Evolutionary conservation across 1,284 basidiomycete species (phyloP).

Genomic region (Marasmius fiardii): DNA sequence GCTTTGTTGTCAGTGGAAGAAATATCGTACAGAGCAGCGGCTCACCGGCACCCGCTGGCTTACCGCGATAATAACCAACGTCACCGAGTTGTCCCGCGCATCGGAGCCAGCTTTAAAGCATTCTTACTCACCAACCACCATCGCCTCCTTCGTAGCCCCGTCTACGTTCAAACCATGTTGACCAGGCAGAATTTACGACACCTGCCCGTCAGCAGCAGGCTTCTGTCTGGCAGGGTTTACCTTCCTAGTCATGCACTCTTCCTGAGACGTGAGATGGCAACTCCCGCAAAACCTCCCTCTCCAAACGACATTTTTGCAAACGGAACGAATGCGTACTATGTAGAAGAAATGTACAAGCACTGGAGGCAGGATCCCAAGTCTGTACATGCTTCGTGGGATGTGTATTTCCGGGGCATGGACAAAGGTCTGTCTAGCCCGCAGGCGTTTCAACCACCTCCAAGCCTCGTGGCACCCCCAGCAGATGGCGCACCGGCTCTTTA

Average conservation of each 20-base stretch:
- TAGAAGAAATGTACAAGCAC: conserved; percentile 92
- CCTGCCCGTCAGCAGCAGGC: not conserved
- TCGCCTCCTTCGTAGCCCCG: not conserved
- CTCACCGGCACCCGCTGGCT: too few species aligned
- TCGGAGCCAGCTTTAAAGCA: not conserved
- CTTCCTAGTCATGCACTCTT: not conserved
- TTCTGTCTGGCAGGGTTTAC: not conserved
- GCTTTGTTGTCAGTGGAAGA: too few species aligned
- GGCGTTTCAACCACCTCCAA: conserved; percentile 86
- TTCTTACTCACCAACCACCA: not conserved
- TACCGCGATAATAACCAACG: too few species aligned
- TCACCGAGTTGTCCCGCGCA: not conserved
- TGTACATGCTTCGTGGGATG: conserved; percentile 94
- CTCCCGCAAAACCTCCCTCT: conserved; percentile 53
- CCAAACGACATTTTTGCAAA: conserved; percentile 83
- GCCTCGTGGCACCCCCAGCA: conserved; percentile 61
- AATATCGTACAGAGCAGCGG: too few species aligned
- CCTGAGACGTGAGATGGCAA: conserved; percentile 40
- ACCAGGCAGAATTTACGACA: not conserved
- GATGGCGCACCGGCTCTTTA: conserved; percentile 85
- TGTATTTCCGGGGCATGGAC: conserved; percentile 94
- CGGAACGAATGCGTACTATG: conserved; percentile 92
- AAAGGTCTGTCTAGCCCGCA: conserved; percentile 81
- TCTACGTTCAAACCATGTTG: not conserved
- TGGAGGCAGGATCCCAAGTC: conserved; percentile 90